Base-by-base conservation (phyloP, 169 alveolate species). In the Plasmodium inui region DNA sequence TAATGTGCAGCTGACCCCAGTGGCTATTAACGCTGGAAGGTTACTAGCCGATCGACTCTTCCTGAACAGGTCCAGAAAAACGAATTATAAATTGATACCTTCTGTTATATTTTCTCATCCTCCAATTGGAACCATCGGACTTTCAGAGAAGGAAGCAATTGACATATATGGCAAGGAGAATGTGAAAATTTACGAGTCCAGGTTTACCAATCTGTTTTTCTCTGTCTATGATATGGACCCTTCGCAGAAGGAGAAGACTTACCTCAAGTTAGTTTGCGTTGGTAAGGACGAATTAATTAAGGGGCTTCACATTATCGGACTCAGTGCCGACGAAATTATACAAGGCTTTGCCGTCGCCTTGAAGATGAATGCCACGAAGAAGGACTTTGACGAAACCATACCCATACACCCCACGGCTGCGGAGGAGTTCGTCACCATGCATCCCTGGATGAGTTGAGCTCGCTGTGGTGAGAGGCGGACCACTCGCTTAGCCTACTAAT, bases 21-120 rank as follows among this genome's bases (percentile, higher is more conserved):
- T 98, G 44, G 99, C 99, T 12, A 98, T 98, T 32, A 98, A 97
- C 26, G 99, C 99, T 2, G 99, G 99, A 28, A 97, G 99, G 89
- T 97, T 96, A 34, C 95, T 99, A 50, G 97, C 99, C 8, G 98
- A 97, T 73, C 97, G 99, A 80, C 82, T 98, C 10, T 98, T 97
- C 88, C 67, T 46, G 73, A 83, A 93, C 28, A 95, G 94, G 39
- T 14, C 80, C 30, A 71, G 84, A 78, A 79, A 92, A 95, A 73
- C 96, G 79, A 72, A 79, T 94, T 57, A 97, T 82, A 94, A 84
- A 30, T 94, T 96, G 81, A 97, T 98, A 44, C 98, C 99, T 2
- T 97, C 99, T 10, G 99, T 98, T 44, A 92, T 98, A 10, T 98
- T 98, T 96, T 92, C 99, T 55, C 99, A 97, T 70, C 98, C 98